phyloP scores from a whole-genome alignment of 192 early-diverging fungal genomes.

The Cetraspora pellucida region DNA sequence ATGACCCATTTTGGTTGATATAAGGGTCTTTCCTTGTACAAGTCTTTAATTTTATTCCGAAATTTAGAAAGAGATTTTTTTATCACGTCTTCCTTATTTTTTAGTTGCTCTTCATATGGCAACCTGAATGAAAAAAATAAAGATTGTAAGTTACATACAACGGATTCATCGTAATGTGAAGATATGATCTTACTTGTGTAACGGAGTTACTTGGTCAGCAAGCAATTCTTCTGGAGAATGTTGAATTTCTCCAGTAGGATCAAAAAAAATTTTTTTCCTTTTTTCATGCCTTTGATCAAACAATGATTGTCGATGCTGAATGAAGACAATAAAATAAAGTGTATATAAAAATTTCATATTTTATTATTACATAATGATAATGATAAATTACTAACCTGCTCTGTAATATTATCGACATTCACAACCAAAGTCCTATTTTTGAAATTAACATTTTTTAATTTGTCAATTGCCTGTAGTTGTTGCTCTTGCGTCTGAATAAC shows the following conservation, averaged over 20 bases:
- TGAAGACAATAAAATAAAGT: too few relatives aligned
- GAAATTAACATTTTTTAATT: conserved; percentile 8
- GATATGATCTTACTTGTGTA: conserved; percentile 50
- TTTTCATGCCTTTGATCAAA: neutral
- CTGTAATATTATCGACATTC: conserved; percentile 1
- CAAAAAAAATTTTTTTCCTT: conserved; percentile 22
- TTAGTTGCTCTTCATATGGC: conserved; percentile 63
- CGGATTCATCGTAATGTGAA: neutral
- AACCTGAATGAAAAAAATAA: conserved; percentile 35
- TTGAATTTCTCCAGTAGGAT: conserved; percentile 37
- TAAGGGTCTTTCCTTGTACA: neutral
- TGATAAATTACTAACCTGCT: neutral
- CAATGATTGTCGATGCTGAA: neutral
- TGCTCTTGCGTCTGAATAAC: neutral
- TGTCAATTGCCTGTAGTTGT: neutral
- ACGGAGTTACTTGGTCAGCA: conserved; percentile 72
- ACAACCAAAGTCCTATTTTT: conserved; percentile 8
- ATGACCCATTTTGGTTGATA: neutral
- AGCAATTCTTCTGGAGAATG: conserved; percentile 62
- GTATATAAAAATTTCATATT: neutral
- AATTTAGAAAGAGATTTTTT: conserved; percentile 45
- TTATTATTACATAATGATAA: neutral
- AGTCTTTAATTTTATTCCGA: conserved; percentile 37
- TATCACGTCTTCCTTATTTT: conserved; percentile 49
- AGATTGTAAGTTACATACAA: neutral